These are phyloP conservation scores for Phragmites australis DNA, from an alignment of 176 grass and related monocot species.

Conservation along the genomic window DNA sequence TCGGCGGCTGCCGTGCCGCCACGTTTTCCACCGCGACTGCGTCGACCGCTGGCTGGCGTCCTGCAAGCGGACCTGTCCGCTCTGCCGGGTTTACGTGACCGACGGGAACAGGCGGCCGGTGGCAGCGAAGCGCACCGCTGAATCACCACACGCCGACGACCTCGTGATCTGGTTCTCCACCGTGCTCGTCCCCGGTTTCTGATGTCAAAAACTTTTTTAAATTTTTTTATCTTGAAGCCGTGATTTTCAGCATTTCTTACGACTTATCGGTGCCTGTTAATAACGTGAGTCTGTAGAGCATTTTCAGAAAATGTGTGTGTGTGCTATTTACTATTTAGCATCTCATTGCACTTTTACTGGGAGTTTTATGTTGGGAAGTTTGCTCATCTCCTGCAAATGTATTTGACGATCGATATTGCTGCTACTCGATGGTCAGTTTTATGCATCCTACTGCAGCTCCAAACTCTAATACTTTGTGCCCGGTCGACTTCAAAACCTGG, in stretches of 20 bases:
- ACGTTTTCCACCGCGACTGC: conserved; percentile 71
- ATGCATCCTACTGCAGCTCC: no score
- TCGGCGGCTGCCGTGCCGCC: conserved; percentile 56
- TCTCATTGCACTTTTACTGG: background rate
- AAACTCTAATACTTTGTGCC: no score
- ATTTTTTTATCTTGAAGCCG: background rate
- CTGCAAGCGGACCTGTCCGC: conserved; percentile 69
- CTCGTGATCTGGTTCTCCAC: conserved; percentile 74
- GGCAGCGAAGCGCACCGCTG: conserved; percentile 18
- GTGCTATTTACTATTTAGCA: background rate
- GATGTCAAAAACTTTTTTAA: background rate
- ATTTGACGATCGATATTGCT: no score
- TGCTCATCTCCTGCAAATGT: no score
- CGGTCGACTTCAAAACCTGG: no score
- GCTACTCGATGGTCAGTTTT: no score
- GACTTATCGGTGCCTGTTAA: background rate
- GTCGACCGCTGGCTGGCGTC: conserved; percentile 58
- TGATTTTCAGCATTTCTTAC: background rate
- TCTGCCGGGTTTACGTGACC: conserved; percentile 60
- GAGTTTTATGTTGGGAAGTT: background rate
- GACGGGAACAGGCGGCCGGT: conserved; percentile 15
- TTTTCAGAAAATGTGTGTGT: background rate
- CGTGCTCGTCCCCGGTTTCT: conserved; percentile 78
- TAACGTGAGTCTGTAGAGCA: background rate
- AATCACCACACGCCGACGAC: conserved; percentile 49